Base-by-base conservation (phyloP, 768 basidiomycete species). In the Amanita muscaria region DNA sequence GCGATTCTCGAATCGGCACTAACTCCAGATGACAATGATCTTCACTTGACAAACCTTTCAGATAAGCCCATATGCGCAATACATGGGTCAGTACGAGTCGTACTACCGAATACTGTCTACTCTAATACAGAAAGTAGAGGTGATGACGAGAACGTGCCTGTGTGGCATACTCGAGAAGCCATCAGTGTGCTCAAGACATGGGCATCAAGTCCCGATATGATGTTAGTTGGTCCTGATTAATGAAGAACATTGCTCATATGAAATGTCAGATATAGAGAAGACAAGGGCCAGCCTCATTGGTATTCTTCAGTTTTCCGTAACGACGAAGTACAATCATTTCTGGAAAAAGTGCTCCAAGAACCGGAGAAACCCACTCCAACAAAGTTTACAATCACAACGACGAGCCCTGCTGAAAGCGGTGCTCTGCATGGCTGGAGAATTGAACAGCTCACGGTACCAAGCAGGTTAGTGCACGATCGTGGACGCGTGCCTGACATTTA, bases 21-120 rank as follows among this genome's bases (percentile, higher is more conserved):
- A 19, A 81, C 82, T 1, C 77, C 84, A 2, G 90, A 91, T 50
- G 88, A 93, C 61, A 90, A 94, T 56, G 89, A 94, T 54, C 59
- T 93, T 3, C 84, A 90, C 63, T 53, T 90, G 16, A 77, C 83
- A 2, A 96, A 96, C 56, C 62, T 91, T 8, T 78, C 72, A 1
- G 69, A 80, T 40, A 80, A 69, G 0, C 80, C 82, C 0, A 64
- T 88, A 1, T 66, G 91, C 10, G 88, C 81, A 1, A 68, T 93
- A 30, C 84, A 94, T 53, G 92, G 87, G 86, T 81, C 53, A 51
- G 72, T 38, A 12, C n/a, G 37, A 5, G 12, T 37, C 34, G 31
- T 39, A 44, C 25, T 38, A 25, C 6, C 35, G n/a, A 21, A 42
- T 16, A 45, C 41, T n/a, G 21, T 44, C 40, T 19, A 22, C 15